Percentiles rank a stretch among this genome's conserved stretches.
phyloP scores from a whole-genome alignment of 176 grass and related monocot genomes.

The Rhynchospora breviuscula region DNA sequence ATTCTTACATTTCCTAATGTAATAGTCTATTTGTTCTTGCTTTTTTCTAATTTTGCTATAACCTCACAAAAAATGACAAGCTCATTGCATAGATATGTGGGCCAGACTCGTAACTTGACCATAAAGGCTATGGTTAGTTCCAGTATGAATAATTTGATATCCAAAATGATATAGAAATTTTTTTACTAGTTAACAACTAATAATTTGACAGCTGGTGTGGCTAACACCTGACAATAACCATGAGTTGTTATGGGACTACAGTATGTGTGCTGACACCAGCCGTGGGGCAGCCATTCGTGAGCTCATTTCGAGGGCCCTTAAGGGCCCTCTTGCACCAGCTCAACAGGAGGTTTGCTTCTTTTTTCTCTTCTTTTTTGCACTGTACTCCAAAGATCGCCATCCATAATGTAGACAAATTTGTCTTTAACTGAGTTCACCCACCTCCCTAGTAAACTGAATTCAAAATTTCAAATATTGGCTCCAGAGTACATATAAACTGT shows the following conservation, averaged over 20 bases:
- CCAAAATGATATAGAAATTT: not conserved
- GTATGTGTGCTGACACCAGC: constrained; percentile 87
- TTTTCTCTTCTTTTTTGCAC: constrained; percentile 21
- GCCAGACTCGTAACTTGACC: not conserved
- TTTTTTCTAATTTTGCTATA: not conserved
- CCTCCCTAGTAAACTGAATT: not conserved
- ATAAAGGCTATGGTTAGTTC: not conserved
- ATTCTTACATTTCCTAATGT: constrained; percentile 3
- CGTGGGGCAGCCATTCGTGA: constrained; percentile 65
- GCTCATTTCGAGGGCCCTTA: constrained; percentile 71
- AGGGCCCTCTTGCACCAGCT: constrained; percentile 67
- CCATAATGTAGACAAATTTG: not conserved
- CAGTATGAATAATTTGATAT: not conserved
- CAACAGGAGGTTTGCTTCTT: constrained; percentile 81
- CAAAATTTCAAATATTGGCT: not conserved
- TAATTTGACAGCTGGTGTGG: constrained; percentile 68
- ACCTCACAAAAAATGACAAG: no score
- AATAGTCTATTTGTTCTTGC: not conserved
- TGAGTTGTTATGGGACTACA: constrained; percentile 83
- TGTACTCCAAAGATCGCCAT: not conserved
- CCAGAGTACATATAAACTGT: not conserved
- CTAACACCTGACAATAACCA: constrained; percentile 79
- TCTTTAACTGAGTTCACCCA: not conserved
- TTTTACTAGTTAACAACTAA: constrained; percentile 7
- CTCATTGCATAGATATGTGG: not conserved